Evolutionary conservation across 495 filamentous ascomycete species (phyloP).

Genomic region (Lasiosphaeria hispida): DNA sequence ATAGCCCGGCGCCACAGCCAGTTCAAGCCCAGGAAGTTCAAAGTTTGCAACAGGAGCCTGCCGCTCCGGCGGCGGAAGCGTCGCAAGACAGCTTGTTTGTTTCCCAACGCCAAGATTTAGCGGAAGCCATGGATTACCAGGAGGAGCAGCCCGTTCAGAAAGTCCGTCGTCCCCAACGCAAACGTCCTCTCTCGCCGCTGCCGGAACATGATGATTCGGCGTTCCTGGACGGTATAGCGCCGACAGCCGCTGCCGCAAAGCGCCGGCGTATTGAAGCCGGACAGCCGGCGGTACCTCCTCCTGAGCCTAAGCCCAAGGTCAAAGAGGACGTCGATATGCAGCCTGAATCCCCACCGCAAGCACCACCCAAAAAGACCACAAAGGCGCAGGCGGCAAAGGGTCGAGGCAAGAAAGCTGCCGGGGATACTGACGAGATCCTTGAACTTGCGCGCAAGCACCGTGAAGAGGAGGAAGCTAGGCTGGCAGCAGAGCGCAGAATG

Average conservation of each 20-base stretch:
- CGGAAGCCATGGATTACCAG: conserved; percentile 21
- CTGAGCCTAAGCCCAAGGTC: conserved; percentile 17
- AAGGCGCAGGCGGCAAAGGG: conserved; percentile 29
- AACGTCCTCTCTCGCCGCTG: conserved; percentile 39
- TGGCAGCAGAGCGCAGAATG: conserved; percentile 57
- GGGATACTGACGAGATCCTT: conserved; percentile 58
- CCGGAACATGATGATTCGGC: conserved; percentile 45
- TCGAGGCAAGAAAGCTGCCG: conserved; percentile 47
- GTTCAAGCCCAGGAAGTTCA: neutral
- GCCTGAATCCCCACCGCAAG: conserved; percentile 12
- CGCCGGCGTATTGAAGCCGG: conserved; percentile 57
- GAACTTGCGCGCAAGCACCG: conserved; percentile 65
- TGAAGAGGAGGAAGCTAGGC: conserved; percentile 65
- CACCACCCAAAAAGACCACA: neutral
- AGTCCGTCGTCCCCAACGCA: conserved; percentile 39
- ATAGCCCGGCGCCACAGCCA: neutral
- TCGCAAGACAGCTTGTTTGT: conserved; percentile 32
- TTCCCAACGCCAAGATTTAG: conserved; percentile 32
- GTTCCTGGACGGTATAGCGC: conserved; percentile 63
- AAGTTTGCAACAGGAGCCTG: neutral
- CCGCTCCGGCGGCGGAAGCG: conserved; percentile 5
- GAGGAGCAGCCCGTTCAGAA: conserved; percentile 18
- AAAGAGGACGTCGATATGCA: conserved; percentile 20
- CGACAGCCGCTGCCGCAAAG: conserved; percentile 71
- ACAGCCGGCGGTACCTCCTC: conserved; percentile 33